These are phyloP conservation scores for Trifolium subterraneum DNA, from an alignment of 306 rosid genomes.

Conservation along the genomic window DNA sequence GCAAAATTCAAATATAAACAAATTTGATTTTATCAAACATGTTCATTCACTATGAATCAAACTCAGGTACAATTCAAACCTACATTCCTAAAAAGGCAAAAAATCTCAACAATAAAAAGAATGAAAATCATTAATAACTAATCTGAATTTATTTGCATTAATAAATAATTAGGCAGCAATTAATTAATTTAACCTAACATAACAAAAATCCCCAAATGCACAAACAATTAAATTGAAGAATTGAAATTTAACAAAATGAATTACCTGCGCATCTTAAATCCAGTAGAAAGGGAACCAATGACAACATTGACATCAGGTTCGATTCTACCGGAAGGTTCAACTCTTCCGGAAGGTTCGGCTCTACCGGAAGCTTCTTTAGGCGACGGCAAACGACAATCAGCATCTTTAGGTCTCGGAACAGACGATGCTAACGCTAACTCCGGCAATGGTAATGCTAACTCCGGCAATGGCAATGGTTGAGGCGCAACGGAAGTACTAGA, in stretches of 20 bases:
- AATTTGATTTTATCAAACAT: constrained; percentile 3
- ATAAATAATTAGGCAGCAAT: too few species aligned
- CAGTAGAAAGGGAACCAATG: constrained; percentile 20
- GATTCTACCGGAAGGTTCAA: not conserved
- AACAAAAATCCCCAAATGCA: not conserved
- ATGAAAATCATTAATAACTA: not conserved
- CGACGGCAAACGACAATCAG: constrained; percentile 62
- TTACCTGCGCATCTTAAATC: constrained; percentile 59
- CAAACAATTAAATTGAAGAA: too few species aligned
- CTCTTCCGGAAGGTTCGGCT: constrained; percentile 36
- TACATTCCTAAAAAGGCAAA: not conserved
- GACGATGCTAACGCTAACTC: not conserved
- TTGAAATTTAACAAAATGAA: constrained; percentile 7
- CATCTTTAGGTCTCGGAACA: constrained; percentile 46
- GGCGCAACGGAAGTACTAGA: constrained; percentile 47
- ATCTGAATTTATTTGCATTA: not conserved
- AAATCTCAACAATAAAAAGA: not conserved
- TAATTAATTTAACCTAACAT: not conserved
- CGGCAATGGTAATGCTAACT: constrained; percentile 19
- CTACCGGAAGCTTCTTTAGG: constrained; percentile 37
- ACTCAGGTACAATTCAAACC: not conserved
- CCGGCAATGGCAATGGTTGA: constrained; percentile 89
- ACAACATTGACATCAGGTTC: constrained; percentile 42
- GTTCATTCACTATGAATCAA: not conserved
- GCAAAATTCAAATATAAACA: not conserved